phyloP scores from a whole-genome alignment of 2,329 filamentous ascomycete species.

The Alternaria tenuissima region DNA sequence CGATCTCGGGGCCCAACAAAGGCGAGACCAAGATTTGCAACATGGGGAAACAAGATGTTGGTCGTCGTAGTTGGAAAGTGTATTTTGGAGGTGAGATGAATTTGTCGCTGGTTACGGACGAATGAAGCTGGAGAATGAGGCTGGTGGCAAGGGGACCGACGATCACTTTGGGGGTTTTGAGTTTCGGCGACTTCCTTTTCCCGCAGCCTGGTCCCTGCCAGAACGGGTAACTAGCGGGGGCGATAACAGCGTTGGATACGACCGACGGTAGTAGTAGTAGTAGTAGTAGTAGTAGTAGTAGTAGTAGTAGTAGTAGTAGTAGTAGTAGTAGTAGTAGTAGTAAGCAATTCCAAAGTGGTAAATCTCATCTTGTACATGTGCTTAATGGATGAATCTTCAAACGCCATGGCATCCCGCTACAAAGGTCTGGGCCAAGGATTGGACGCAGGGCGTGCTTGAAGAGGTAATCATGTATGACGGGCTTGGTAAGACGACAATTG shows the following conservation, averaged over 20 bases:
- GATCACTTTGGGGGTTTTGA: not conserved
- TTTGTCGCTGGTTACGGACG: not conserved
- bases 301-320: not conserved
- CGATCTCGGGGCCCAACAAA: not conserved
- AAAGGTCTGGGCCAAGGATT: conserved; percentile 21
- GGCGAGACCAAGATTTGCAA: not conserved
- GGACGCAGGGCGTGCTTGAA: conserved; percentile 29
- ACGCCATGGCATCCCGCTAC: conserved; percentile 14
- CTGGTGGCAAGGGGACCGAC: not conserved
- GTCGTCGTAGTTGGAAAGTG: not conserved
- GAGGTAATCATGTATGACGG: conserved; percentile 18
- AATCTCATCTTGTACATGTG: conserved; percentile 9
- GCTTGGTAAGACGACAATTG: conserved; percentile 8
- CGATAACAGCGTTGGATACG: conserved; percentile 8
- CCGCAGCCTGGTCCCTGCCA: conserved; percentile 2
- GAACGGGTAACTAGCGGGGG: conserved; percentile 3
- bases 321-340: not conserved
- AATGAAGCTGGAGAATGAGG: not conserved
- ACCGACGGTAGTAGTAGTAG: conserved; percentile 1
- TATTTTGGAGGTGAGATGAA: not conserved
- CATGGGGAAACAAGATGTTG: not conserved
- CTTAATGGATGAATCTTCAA: conserved; percentile 12
- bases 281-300: conserved; percentile 2
- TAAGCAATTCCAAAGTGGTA: conserved; percentile 10
- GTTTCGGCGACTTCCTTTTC: conserved; percentile 9